Conservation (phyloP, 1,284 basidiomycete species). For the Moesziomyces sp. region DNA sequence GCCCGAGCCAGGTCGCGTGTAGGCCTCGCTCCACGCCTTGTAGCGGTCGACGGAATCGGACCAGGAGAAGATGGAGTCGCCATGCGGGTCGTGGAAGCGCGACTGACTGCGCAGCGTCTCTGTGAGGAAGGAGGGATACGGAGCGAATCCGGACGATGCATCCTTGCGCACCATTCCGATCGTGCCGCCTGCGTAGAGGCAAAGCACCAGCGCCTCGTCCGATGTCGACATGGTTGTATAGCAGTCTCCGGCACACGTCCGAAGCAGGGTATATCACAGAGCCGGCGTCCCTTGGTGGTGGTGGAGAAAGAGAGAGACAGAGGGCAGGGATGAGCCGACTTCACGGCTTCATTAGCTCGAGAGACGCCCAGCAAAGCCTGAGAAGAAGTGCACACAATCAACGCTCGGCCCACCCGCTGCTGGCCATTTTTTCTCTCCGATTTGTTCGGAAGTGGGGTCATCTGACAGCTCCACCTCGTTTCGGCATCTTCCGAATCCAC, state of each 20-base stretch:
- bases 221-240: slow-evolving; percentile 28
- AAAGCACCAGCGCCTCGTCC: slow-evolving; percentile 73
- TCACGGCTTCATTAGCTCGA: too few species aligned
- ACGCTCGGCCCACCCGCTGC: slow-evolving; percentile 11
- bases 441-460: slow-evolving; percentile 14
- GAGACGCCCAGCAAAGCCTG: neutral
- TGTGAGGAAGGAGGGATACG: slow-evolving; percentile 84
- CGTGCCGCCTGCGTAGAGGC: slow-evolving; percentile 86
- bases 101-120: slow-evolving; percentile 81
- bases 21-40: slow-evolving; percentile 60
- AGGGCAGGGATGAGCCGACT: too few species aligned
- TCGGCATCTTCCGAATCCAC: slow-evolving; percentile 9
- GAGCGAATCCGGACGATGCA: slow-evolving; percentile 76
- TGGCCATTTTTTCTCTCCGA: slow-evolving; percentile 5
- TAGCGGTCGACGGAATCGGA: slow-evolving; percentile 61
- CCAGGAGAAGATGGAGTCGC: slow-evolving; percentile 62
- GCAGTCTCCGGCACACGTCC: neutral
- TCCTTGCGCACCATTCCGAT: slow-evolving; percentile 72
- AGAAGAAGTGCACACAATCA: slow-evolving; percentile 2
- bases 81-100: slow-evolving; percentile 81
- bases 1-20: slow-evolving; percentile 50
- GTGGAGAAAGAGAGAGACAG: too few species aligned
- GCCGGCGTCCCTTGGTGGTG: neutral
- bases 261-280: neutral
- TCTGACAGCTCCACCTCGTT: slow-evolving; percentile 12